phyloP scores from a whole-genome alignment of 345 rosid genomes.

The Salix exigua region DNA sequence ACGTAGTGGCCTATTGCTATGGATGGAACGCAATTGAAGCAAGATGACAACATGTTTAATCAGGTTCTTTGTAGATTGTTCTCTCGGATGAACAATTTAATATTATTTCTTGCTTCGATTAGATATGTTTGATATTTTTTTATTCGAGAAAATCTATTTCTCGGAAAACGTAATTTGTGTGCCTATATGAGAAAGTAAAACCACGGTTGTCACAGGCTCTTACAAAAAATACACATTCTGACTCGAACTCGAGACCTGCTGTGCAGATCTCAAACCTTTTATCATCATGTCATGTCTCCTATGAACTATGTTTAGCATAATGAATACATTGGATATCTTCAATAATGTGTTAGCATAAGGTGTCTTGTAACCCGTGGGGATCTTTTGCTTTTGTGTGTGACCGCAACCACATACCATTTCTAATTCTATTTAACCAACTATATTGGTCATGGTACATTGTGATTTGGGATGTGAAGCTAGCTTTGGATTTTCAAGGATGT shows the following conservation, averaged over 20 bases:
- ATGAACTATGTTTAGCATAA: no score
- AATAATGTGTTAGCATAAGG: not conserved
- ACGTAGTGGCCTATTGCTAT: not conserved
- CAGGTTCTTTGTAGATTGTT: not conserved
- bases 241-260: no score
- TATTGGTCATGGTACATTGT: not conserved
- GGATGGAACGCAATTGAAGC: not conserved
- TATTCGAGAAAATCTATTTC: no score
- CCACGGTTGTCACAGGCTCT: no score
- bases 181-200: no score
- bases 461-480: not conserved
- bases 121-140: not conserved
- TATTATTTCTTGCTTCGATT: not conserved
- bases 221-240: no score
- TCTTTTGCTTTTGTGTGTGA: not conserved
- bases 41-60: not conserved
- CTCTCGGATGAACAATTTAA: not conserved
- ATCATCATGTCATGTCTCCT: no score
- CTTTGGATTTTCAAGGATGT: not conserved
- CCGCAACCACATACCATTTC: not conserved
- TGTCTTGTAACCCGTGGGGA: not conserved
- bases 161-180: rapidly evolving
- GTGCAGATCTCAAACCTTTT: no score
- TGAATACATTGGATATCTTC: not conserved
- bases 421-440: not conserved